phyloP scores from a whole-genome alignment of 768 basidiomycete genomes.

The Lactarius deliciosus region DNA sequence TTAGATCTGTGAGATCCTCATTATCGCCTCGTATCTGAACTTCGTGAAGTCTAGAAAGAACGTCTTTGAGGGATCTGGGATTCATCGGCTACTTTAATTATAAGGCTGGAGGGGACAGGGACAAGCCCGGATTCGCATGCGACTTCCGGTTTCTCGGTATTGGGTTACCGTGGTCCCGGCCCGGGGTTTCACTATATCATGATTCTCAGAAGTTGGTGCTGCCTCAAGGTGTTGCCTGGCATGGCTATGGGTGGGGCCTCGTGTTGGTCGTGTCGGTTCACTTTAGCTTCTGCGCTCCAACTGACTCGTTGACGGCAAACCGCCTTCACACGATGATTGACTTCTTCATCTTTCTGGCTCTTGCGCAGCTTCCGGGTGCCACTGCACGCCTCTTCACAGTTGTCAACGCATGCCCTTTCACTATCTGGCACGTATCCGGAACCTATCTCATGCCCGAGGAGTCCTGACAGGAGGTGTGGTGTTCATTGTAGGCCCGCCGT shows the following conservation, averaged over 20 bases:
- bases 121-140: not conserved
- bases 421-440: slow-evolving; percentile 19
- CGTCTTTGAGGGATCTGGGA: not conserved
- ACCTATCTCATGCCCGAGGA: not conserved
- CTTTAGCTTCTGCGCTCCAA: not conserved
- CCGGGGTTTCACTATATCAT: not conserved
- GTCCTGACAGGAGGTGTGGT: slow-evolving; percentile 4
- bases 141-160: not conserved
- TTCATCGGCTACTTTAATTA: not conserved
- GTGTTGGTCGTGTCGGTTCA: not conserved
- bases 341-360: not conserved
- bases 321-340: not conserved
- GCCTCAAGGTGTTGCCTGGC: not conserved
- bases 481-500: slow-evolving; percentile 24
- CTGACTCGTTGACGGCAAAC: not conserved
- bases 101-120: too few relatives aligned
- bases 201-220: not conserved
- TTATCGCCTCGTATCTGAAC: not conserved
- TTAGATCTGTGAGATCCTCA: not conserved
- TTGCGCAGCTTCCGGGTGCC: slow-evolving; percentile 5
- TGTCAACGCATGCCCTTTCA: slow-evolving; percentile 26
- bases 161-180: not conserved
- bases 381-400: slow-evolving; percentile 22
- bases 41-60: not conserved
- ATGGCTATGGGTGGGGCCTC: not conserved